A percentile compares a stretch with the other conserved stretches of the same genome.
phyloP scores from a whole-genome alignment of 768 basidiomycete species.

The Leccinum variicolor region DNA sequence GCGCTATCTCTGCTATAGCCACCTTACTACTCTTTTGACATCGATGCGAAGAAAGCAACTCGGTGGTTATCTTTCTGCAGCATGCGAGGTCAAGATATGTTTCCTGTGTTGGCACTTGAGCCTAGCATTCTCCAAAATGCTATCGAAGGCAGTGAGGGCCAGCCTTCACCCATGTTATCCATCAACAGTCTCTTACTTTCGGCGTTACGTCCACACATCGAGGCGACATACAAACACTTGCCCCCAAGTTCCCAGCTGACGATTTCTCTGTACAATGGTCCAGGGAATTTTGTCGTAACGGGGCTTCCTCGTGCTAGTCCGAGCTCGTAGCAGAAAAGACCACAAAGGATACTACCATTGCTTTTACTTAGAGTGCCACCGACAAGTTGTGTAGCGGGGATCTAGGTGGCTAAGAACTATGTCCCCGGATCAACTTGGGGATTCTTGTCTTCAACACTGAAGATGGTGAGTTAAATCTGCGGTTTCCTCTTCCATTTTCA shows the following conservation, averaged over 20 bases:
- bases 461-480: slow-evolving; percentile 57
- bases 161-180: slow-evolving; percentile 90
- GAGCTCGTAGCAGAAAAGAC: slow-evolving; percentile 81
- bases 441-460: slow-evolving; percentile 94
- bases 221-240: slow-evolving; percentile 85
- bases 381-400: slow-evolving; percentile 77
- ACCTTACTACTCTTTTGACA: slow-evolving; percentile 70
- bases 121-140: slow-evolving; percentile 85
- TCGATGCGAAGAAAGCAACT: slow-evolving; percentile 79
- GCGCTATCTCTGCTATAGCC: slow-evolving; percentile 87
- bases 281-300: slow-evolving; percentile 87
- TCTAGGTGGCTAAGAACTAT: slow-evolving; percentile 73
- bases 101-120: slow-evolving; percentile 88
- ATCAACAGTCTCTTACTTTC: slow-evolving; percentile 77
- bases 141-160: slow-evolving; percentile 89
- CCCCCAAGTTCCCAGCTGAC: slow-evolving; percentile 72
- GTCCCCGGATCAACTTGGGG: slow-evolving; percentile 62
- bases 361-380: slow-evolving; percentile 72
- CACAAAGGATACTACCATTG: slow-evolving; percentile 99
- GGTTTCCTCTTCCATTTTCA: slow-evolving; percentile 17
- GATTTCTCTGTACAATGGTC: slow-evolving; percentile 91
- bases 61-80: slow-evolving; percentile 94
- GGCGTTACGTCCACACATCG: slow-evolving; percentile 77
- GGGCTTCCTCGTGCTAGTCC: slow-evolving; percentile 88
- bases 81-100: slow-evolving; percentile 88